Conservation (phyloP, 2,329 filamentous ascomycete genomes). For the Paecilomyces formosus region DNA sequence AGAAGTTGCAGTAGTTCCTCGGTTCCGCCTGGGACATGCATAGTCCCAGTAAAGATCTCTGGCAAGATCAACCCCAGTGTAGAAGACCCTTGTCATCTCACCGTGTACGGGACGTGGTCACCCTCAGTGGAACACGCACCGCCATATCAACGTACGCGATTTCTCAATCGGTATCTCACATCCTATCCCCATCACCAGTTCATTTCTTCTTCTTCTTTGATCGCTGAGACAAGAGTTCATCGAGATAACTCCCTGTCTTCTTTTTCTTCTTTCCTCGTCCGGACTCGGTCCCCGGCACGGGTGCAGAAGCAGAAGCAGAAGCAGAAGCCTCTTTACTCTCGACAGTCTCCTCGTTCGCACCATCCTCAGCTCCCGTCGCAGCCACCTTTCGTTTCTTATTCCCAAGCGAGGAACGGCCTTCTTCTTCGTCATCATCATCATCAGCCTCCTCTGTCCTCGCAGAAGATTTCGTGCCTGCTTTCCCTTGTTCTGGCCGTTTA, state of each 20-base stretch:
- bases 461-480: neutral
- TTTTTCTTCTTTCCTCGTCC: conserved; percentile 5
- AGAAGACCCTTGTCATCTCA: neutral
- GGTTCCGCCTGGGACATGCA: no score
- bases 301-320: neutral
- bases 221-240: conserved; percentile 42
- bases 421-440: conserved; percentile 33
- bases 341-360: neutral
- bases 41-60: no score
- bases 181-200: conserved; percentile 13
- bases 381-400: conserved; percentile 16
- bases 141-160: neutral
- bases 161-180: neutral
- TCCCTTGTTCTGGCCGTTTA: neutral
- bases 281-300: neutral
- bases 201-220: conserved; percentile 43
- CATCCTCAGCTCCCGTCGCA: conserved; percentile 6
- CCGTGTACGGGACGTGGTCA: neutral
- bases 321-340: neutral
- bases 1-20: no score
- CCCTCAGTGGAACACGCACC: neutral
- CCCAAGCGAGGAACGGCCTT: conserved; percentile 32
- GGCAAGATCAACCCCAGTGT: neutral
- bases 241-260: conserved; percentile 43
- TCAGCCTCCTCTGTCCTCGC: conserved; percentile 9